A percentile compares a stretch with the other conserved stretches of the same genome.
Evolutionary conservation across 192 early-diverging fungal species (phyloP).

Genomic region (Coemansia sp.): DNA sequence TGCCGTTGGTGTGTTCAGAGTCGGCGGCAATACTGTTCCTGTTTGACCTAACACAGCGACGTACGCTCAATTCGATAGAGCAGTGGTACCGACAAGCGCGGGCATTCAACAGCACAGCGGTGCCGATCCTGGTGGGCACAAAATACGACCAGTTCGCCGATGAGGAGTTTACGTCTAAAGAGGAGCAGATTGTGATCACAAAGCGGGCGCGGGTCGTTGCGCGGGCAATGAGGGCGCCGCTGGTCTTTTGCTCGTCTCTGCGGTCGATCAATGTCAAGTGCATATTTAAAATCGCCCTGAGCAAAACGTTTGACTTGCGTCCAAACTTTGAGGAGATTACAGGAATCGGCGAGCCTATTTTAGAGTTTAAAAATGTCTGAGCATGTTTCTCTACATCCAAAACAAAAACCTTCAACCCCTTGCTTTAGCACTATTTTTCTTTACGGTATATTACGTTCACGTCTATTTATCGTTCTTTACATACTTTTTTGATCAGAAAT

Average conservation of each 20-base stretch:
- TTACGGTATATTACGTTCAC: not conserved
- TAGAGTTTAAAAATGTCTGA: slow-evolving; percentile 68
- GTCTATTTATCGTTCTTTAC: not conserved
- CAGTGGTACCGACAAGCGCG: slow-evolving; percentile 97
- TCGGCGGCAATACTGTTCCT: slow-evolving; percentile 93
- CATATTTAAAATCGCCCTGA: slow-evolving; percentile 94
- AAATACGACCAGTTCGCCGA: slow-evolving; percentile 93
- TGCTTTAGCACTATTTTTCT: not conserved
- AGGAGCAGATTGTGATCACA: slow-evolving; percentile 92
- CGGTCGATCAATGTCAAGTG: slow-evolving; percentile 96
- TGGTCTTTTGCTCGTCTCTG: slow-evolving; percentile 92
- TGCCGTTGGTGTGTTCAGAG: slow-evolving; percentile 95
- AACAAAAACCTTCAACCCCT: not conserved
- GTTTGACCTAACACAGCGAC: slow-evolving; percentile 91
- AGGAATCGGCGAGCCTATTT: slow-evolving; percentile 86
- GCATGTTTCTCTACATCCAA: not conserved
- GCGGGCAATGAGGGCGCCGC: slow-evolving; percentile 89
- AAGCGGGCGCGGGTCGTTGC: slow-evolving; percentile 88
- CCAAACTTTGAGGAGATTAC: slow-evolving; percentile 92
- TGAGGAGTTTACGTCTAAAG: slow-evolving; percentile 61
- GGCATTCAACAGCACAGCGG: slow-evolving; percentile 94
- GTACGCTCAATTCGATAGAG: slow-evolving; percentile 89
- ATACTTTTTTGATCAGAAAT: not conserved
- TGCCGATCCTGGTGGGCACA: slow-evolving; percentile 92
- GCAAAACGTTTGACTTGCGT: slow-evolving; percentile 90